Evolutionary conservation across 2,329 filamentous ascomycete species (phyloP).

Genomic region (Calonectria pteridis): DNA sequence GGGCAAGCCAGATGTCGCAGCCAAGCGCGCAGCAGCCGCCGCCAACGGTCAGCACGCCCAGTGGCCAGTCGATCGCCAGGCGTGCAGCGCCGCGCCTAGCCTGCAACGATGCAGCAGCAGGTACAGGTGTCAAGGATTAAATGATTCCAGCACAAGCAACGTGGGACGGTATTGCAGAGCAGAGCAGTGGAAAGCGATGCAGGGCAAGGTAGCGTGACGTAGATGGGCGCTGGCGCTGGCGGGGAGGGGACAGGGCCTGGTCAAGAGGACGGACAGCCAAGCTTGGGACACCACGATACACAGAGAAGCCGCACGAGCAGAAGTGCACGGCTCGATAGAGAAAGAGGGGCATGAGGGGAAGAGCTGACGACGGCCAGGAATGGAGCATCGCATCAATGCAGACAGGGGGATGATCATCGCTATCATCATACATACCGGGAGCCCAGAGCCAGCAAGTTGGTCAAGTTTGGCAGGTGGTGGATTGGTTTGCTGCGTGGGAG

Average conservation of each 20-base stretch:
- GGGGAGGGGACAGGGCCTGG: constrained; percentile 27
- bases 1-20: constrained; percentile 31
- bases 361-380: constrained; percentile 2
- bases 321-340: neutral
- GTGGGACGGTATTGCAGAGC: constrained; percentile 29
- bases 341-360: neutral
- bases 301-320: neutral
- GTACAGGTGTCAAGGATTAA: constrained; percentile 14
- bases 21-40: constrained; percentile 34
- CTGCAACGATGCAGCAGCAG: constrained; percentile 3
- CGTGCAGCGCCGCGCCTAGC: constrained; percentile 1
- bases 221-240: constrained; percentile 38
- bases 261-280: constrained; percentile 12
- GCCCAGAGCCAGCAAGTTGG: neutral
- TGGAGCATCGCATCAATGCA: neutral
- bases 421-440: constrained; percentile 8
- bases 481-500: neutral
- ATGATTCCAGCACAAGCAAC: neutral
- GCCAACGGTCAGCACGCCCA: constrained; percentile 24
- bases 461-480: neutral
- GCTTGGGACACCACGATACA: constrained; percentile 24
- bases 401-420: neutral
- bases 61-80: constrained; percentile 17
- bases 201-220: constrained; percentile 40
- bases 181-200: constrained; percentile 20